Percentiles rank a stretch among this genome's conserved stretches.
phyloP scores from a whole-genome alignment of 1,284 basidiomycete species.

The Uromyces viciae-fabae region DNA sequence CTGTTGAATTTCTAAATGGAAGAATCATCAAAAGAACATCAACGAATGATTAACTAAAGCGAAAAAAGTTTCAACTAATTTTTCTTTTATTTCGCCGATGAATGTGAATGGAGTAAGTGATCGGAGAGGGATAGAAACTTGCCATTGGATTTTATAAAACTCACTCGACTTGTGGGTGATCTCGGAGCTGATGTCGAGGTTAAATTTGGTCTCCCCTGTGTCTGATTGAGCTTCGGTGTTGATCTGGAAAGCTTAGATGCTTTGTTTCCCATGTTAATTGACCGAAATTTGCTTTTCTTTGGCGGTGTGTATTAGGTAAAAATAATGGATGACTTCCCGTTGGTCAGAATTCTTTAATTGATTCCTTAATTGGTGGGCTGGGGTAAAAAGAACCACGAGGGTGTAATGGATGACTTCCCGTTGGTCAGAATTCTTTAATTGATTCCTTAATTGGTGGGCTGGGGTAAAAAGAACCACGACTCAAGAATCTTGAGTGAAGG shows the following conservation, averaged over 20 bases:
- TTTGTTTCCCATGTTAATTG: conserved; percentile 18
- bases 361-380: too few relatives aligned
- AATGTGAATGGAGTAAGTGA: background rate
- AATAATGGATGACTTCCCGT: too few relatives aligned
- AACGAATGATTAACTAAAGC: background rate
- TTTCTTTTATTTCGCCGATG: background rate
- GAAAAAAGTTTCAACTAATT: background rate
- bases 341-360: too few relatives aligned
- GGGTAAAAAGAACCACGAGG: too few relatives aligned
- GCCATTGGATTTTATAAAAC: conserved; percentile 10
- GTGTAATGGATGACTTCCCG: too few relatives aligned
- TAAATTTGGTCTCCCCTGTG: too few relatives aligned
- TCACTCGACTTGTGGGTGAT: background rate
- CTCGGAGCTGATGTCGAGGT: background rate
- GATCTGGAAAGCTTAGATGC: conserved; percentile 18
- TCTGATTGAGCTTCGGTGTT: background rate
- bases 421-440: too few relatives aligned
- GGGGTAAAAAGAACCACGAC: too few relatives aligned
- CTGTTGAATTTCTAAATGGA: conserved; percentile 18
- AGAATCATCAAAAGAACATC: background rate
- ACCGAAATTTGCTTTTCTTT: too few relatives aligned
- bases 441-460: too few relatives aligned
- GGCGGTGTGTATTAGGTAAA: too few relatives aligned
- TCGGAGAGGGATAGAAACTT: background rate
- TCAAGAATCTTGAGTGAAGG: too few relatives aligned